Evolutionary conservation across 1,284 basidiomycete species (phyloP).

Genomic region (Moesziomyces sp.): DNA sequence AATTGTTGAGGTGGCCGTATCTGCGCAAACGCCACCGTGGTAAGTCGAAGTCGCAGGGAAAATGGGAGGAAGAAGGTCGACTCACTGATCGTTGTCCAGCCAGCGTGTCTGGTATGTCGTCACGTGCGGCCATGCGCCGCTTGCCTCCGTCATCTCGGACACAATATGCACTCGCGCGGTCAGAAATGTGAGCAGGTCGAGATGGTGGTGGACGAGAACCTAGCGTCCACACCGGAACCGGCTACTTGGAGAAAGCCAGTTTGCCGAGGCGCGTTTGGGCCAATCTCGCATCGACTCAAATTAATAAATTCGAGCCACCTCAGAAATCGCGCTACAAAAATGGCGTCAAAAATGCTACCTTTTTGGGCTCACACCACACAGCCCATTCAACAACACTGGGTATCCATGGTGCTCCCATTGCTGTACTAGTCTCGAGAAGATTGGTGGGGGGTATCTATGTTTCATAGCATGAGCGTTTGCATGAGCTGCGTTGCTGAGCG

Average conservation of each 20-base stretch:
- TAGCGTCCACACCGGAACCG: neutral
- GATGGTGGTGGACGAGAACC: neutral
- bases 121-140: constrained; percentile 31
- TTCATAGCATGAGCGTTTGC: neutral
- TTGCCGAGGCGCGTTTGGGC: neutral
- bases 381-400: neutral
- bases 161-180: neutral
- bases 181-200: neutral
- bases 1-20: constrained; percentile 58
- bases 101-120: constrained; percentile 45
- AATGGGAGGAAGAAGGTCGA: neutral
- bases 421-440: neutral
- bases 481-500: neutral
- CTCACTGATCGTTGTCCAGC: constrained; percentile 57
- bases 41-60: neutral
- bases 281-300: neutral
- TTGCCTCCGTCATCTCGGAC: constrained; percentile 21
- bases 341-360: neutral
- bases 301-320: neutral
- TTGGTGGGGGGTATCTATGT: neutral
- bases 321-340: neutral
- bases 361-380: neutral
- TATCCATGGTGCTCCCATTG: constrained; percentile 6
- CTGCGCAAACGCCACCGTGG: neutral
- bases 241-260: neutral